phyloP scores from a whole-genome alignment of 2,329 filamentous ascomycete species.

The Colletotrichum sp. region DNA sequence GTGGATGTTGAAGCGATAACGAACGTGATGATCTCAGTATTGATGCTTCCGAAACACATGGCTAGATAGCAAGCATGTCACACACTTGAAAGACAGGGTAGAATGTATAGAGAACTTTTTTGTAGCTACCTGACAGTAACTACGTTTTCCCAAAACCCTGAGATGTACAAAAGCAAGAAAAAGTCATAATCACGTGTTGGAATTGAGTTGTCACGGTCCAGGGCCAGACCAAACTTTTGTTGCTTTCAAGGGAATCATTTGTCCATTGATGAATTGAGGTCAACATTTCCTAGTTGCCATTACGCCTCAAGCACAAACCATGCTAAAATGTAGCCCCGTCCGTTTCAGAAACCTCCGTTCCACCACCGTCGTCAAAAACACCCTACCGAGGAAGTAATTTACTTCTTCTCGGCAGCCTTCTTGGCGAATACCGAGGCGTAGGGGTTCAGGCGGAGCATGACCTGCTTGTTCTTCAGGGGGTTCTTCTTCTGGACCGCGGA shows the following conservation, averaged over 20 bases:
- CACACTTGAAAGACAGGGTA: neutral
- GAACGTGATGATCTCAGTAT: neutral
- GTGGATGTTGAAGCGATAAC: neutral
- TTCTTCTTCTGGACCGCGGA: constrained; percentile 98
- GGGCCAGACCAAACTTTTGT: constrained; percentile 5
- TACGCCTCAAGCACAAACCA: constrained; percentile 26
- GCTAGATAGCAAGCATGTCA: neutral
- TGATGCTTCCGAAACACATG: neutral
- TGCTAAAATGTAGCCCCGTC: constrained; percentile 24
- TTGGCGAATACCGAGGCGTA: constrained; percentile 92
- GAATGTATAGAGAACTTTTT: neutral
- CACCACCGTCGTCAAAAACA: constrained; percentile 14
- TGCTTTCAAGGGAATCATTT: constrained; percentile 24
- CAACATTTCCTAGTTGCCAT: constrained; percentile 26
- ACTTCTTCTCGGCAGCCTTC: constrained; percentile 62
- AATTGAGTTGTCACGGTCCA: constrained; percentile 13
- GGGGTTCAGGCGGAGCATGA: constrained; percentile 97
- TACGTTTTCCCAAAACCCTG: neutral
- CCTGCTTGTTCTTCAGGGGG: constrained; percentile 98
- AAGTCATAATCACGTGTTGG: constrained; percentile 16
- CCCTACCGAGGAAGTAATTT: neutral
- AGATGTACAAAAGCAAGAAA: constrained; percentile 1
- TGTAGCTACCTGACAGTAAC: constrained; percentile 16
- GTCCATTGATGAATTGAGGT: constrained; percentile 26
- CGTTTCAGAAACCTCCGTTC: constrained; percentile 18